Evolutionary conservation across 495 filamentous ascomycete genomes (phyloP).

Genomic region (Aspergillus sclerotiicarbonarius): DNA sequence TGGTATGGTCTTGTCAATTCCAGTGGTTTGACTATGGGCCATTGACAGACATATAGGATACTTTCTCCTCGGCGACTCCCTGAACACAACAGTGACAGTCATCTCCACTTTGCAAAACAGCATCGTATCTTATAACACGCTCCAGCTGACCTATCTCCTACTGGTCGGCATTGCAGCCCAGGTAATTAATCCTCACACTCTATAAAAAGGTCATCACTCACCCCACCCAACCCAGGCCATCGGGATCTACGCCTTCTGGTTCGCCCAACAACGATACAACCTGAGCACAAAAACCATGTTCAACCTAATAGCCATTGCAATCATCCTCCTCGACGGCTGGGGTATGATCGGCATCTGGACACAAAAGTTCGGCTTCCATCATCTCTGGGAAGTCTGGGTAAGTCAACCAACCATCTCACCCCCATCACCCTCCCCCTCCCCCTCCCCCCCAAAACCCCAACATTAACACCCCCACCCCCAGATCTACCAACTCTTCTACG

Average conservation of each 20-base stretch:
- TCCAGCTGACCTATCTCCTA: constrained; percentile 59
- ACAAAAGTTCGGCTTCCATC: constrained; percentile 58
- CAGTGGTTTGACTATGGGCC: background rate
- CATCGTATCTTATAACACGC: constrained; percentile 59
- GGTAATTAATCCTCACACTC: constrained; percentile 17
- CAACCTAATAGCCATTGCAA: constrained; percentile 53
- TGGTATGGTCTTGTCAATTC: constrained; percentile 29
- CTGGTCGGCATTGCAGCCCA: constrained; percentile 64
- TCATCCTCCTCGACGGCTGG: constrained; percentile 61
- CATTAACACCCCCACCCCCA: constrained; percentile 22
- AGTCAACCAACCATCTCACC: background rate
- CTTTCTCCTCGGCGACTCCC: constrained; percentile 62
- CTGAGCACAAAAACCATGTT: constrained; percentile 63
- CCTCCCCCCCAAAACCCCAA: background rate
- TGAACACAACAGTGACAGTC: constrained; percentile 68
- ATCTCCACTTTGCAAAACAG: constrained; percentile 61
- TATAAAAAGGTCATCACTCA: background rate
- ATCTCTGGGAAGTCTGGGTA: constrained; percentile 62
- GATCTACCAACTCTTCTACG: constrained; percentile 62
- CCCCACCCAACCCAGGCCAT: constrained; percentile 34
- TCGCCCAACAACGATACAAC: constrained; percentile 49
- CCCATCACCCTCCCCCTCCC: background rate
- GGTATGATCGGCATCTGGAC: constrained; percentile 70
- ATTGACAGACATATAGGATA: constrained; percentile 41
- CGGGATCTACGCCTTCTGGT: constrained; percentile 63